Evolutionary conservation across 2,329 filamentous ascomycete species (phyloP), one percentile per base, ranked within the genome.

Genomic region (Alternaria gansuensis): DNA sequence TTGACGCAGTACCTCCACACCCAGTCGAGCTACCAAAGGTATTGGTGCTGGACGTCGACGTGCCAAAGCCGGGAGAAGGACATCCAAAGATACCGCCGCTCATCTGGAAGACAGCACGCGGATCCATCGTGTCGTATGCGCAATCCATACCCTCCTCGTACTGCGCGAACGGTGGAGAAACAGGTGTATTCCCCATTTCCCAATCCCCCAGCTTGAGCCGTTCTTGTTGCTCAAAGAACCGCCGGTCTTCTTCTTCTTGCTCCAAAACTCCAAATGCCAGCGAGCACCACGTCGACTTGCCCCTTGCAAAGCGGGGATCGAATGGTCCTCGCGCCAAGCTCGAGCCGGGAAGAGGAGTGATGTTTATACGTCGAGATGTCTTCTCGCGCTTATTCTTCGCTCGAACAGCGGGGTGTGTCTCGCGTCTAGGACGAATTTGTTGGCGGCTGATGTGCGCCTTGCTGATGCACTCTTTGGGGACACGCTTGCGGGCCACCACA

Each of bases 401-500:
- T 11, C 21, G 31, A 0, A 17, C 13, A 4, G 31, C 44, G 0
- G 31, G 21, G 4, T 34, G 44, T 11, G 29, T 17, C 13, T 34
- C 7, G 21, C 5, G 4, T 10, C 7, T 6, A 31, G 1, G 10
- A 23, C 10, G 5, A 0, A 14, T 0, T 2, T 2, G n/a, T 29
- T 2, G 28, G 11, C 43, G 26, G 11, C 29, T 48, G 31, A 48
- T 7, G 29, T 48, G 44, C 14, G 44, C 14, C 8, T 48, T 48
- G 4, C 2, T 3, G 8, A 34, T 34, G 29, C 17, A 17, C 11
- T n/a, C 17, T 13, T n/a, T 24, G 29, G 28, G 3, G 3, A 2
- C 14, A 11, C 11, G 4, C 44, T 24, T 46, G 7, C 5, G 1
- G 1, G 29, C 44, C 21, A 23, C 13, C 37, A 11, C 7, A 5